These are phyloP conservation scores for Penicillium thymicola DNA, from an alignment of 2,329 filamentous ascomycete species.

Conservation along the genomic window DNA sequence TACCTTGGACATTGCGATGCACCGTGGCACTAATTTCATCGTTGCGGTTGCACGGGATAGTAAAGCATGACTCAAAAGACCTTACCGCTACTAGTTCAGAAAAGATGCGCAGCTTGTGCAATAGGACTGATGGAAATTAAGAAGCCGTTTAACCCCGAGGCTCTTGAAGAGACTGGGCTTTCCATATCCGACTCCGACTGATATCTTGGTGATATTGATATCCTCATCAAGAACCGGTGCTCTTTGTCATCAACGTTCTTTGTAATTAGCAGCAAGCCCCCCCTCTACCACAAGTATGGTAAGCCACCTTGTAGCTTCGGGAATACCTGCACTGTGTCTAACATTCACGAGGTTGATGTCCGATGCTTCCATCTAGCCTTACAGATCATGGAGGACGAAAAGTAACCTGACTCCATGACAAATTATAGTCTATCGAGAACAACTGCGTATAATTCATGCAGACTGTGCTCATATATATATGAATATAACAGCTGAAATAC, in stretches of 20 bases:
- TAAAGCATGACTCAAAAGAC: neutral
- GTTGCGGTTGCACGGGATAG: neutral
- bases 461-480: neutral
- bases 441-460: fast-evolving
- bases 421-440: neutral
- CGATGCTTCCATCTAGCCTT: neutral
- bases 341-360: neutral
- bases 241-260: neutral
- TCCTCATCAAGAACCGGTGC: neutral
- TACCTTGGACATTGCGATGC: neutral
- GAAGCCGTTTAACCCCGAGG: neutral
- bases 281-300: neutral
- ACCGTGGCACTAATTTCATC: neutral
- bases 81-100: neutral
- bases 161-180: neutral
- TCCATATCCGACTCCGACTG: neutral
- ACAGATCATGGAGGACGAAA: neutral
- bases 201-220: neutral
- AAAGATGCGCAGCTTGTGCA: neutral
- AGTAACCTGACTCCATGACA: neutral
- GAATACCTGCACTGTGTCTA: neutral
- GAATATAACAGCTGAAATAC: neutral
- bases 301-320: fast-evolving
- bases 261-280: neutral
- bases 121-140: neutral